These are phyloP conservation scores for Cryptosporidium ryanae DNA, from an alignment of 169 alveolate species.

Conservation along the genomic window DNA sequence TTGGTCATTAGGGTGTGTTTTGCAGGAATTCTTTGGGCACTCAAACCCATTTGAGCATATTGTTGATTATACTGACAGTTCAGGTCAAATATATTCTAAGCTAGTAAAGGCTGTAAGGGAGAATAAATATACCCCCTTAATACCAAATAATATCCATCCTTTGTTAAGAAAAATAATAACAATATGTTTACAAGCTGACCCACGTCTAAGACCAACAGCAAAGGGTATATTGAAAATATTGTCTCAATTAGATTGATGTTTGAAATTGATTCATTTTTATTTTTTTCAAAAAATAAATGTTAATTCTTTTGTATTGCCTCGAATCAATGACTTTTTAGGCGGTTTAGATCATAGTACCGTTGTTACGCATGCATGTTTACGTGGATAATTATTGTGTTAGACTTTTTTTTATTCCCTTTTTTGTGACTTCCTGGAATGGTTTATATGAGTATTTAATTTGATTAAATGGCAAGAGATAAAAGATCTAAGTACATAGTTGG, in stretches of 20 bases:
- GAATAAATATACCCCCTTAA: slow-evolving; percentile 41
- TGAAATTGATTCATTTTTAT: not conserved
- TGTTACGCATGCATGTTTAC: slow-evolving; percentile 25
- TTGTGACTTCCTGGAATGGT: not conserved
- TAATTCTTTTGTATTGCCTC: not conserved
- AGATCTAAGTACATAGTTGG: slow-evolving; percentile 79
- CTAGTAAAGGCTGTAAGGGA: slow-evolving; percentile 80
- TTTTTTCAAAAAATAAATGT: not conserved
- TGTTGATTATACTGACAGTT: slow-evolving; percentile 81
- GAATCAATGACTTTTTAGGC: slow-evolving; percentile 29
- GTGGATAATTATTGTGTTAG: slow-evolving; percentile 26
- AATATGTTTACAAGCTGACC: slow-evolving; percentile 50
- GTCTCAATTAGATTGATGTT: not conserved
- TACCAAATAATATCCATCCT: slow-evolving; percentile 39
- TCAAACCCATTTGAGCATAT: slow-evolving; percentile 85
- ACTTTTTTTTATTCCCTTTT: not conserved
- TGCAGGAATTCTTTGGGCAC: slow-evolving; percentile 85
- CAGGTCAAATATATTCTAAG: slow-evolving; percentile 82
- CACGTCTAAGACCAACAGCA: slow-evolving; percentile 55
- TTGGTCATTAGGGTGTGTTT: slow-evolving; percentile 89
- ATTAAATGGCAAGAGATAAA: slow-evolving; percentile 12
- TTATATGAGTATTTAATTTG: not conserved
- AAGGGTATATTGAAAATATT: slow-evolving; percentile 25
- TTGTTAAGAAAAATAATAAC: slow-evolving; percentile 25
- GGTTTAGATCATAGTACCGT: slow-evolving; percentile 48